phyloP scores from a whole-genome alignment of 108 stramenopile species.

The Cyclotella atomus region DNA sequence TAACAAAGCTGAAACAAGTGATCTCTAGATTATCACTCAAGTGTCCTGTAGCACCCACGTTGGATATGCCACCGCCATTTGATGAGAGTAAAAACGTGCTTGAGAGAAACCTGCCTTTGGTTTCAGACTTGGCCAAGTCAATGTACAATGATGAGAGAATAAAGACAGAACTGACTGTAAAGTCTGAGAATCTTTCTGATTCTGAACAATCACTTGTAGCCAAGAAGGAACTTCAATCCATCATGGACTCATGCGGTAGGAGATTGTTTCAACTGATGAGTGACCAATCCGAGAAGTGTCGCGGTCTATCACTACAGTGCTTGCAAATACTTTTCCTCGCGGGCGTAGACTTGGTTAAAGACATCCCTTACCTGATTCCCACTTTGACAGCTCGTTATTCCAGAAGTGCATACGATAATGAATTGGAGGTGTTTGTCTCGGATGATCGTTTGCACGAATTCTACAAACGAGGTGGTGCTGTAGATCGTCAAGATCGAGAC shows the following conservation, averaged over 20 bases:
- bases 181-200: neutral
- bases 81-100: constrained; percentile 21
- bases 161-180: neutral
- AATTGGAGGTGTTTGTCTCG: constrained; percentile 65
- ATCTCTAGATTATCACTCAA: constrained; percentile 21
- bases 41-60: constrained; percentile 16
- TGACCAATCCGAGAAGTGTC: constrained; percentile 48
- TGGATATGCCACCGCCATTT: constrained; percentile 52
- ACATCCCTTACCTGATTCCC: constrained; percentile 60
- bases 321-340: constrained; percentile 39
- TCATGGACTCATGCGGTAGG: constrained; percentile 41
- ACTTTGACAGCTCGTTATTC: constrained; percentile 52
- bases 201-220: no score
- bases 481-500: constrained; percentile 54
- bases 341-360: constrained; percentile 42
- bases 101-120: constrained; percentile 29
- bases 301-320: constrained; percentile 47
- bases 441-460: constrained; percentile 52
- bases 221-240: constrained; percentile 24
- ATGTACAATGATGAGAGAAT: neutral
- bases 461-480: constrained; percentile 65
- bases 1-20: constrained; percentile 29
- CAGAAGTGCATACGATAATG: constrained; percentile 51
- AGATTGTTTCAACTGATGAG: constrained; percentile 32
- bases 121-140: constrained; percentile 50